phyloP scores from a whole-genome alignment of 306 rosid genomes.

The Argentina anserina region DNA sequence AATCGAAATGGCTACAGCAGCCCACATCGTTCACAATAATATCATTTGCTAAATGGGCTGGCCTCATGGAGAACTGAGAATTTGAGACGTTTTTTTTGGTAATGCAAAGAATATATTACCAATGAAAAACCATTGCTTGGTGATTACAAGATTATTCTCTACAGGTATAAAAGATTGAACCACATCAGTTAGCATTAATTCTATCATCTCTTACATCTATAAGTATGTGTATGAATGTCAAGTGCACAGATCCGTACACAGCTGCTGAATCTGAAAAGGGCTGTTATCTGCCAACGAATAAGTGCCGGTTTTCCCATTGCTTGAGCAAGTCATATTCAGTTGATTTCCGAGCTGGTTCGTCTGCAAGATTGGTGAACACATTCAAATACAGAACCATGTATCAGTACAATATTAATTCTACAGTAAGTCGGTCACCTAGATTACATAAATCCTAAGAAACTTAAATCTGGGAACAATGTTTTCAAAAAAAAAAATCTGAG shows the following conservation, averaged over 20 bases:
- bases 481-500: no score
- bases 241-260: conserved; percentile 51
- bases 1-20: neutral
- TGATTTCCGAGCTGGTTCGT: conserved; percentile 43
- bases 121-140: neutral
- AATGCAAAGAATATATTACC: neutral
- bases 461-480: neutral
- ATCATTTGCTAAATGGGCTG: neutral
- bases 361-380: conserved; percentile 28
- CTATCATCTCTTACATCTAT: conserved; percentile 1
- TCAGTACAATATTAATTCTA: conserved; percentile 1
- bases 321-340: conserved; percentile 57
- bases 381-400: neutral
- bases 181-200: conserved; percentile 22
- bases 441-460: neutral
- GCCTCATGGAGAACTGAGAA: neutral
- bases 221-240: conserved; percentile 26
- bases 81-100: neutral
- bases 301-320: conserved; percentile 48
- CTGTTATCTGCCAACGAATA: conserved; percentile 29
- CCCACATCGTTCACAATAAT: neutral
- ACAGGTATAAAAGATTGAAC: conserved; percentile 20
- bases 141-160: neutral
- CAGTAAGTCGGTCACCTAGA: neutral
- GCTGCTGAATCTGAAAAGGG: conserved; percentile 35